Percentiles rank a stretch among this genome's conserved stretches.
phyloP scores from a whole-genome alignment of 148 eudicot genomes.

The Drosera capensis region DNA sequence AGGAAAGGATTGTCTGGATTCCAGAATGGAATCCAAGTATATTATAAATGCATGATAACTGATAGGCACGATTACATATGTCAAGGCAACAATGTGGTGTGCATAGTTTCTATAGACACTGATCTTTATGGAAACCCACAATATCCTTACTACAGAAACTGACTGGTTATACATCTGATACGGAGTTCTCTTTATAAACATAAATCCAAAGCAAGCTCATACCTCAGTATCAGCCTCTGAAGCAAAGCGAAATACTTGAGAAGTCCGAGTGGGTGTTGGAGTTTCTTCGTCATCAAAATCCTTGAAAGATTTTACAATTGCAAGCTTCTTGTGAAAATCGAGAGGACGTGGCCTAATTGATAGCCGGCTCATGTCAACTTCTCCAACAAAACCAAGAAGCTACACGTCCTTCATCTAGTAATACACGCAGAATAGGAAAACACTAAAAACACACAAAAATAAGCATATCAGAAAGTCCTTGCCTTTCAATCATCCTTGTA shows the following conservation, averaged over 20 bases:
- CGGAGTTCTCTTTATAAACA: background rate
- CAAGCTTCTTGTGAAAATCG: conserved; percentile 92
- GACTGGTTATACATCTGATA: background rate
- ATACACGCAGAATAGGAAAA: too few species aligned
- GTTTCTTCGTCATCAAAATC: conserved; percentile 93
- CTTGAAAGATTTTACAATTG: conserved; percentile 73
- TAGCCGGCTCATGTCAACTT: conserved; percentile 68
- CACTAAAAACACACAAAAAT: too few species aligned
- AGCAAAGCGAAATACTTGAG: conserved; percentile 59
- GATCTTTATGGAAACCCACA: background rate
- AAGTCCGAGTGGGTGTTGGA: conserved; percentile 59
- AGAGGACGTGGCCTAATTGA: conserved; percentile 91
- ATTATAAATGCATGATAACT: too few species aligned
- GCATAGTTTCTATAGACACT: too few species aligned
- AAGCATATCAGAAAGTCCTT: too few species aligned
- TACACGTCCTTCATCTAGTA: too few species aligned
- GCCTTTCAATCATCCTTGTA: too few species aligned
- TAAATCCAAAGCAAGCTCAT: conserved; percentile 4
- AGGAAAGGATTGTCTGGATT: too few species aligned
- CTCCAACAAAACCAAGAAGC: too few species aligned
- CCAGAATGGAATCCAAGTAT: too few species aligned
- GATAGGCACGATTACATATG: too few species aligned
- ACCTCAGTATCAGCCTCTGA: conserved; percentile 82
- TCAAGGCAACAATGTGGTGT: too few species aligned
- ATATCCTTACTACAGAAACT: background rate